These are phyloP conservation scores for Simmondsia chinensis DNA, from an alignment of 148 eudicot species.

Conservation along the genomic window DNA sequence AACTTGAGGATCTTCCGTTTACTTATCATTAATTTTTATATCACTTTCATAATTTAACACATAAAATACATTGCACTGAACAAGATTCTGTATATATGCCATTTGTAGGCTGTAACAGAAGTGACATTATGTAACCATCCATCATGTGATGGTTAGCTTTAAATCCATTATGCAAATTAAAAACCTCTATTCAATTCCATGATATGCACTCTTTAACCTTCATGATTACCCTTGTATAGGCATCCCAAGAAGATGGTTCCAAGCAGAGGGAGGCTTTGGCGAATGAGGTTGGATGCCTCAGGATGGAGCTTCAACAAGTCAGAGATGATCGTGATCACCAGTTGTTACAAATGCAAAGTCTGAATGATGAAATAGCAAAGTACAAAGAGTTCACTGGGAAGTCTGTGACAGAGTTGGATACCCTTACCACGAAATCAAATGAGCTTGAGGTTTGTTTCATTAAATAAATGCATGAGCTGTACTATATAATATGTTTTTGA, in stretches of 20 bases:
- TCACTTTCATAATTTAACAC: too few relatives aligned
- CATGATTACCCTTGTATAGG: slow-evolving; percentile 26
- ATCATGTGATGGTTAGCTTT: too few relatives aligned
- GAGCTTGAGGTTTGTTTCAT: slow-evolving; percentile 60
- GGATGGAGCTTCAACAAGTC: slow-evolving; percentile 63
- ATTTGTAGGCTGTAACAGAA: too few relatives aligned
- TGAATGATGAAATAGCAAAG: slow-evolving; percentile 52
- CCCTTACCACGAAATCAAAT: slow-evolving; percentile 39
- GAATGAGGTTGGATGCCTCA: slow-evolving; percentile 54
- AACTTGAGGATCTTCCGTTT: too few relatives aligned
- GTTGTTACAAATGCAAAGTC: slow-evolving; percentile 38
- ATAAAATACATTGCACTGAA: too few relatives aligned
- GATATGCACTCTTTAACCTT: too few relatives aligned
- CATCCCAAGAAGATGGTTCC: slow-evolving; percentile 57
- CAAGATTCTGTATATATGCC: too few relatives aligned
- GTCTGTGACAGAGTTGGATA: slow-evolving; percentile 55
- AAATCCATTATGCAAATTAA: too few relatives aligned
- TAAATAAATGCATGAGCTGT: neutral
- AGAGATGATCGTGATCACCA: slow-evolving; percentile 83
- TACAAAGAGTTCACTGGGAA: slow-evolving; percentile 56
- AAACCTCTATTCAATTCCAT: too few relatives aligned
- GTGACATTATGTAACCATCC: too few relatives aligned
- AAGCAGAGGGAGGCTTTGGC: slow-evolving; percentile 68
- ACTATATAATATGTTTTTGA: slow-evolving; percentile 1
- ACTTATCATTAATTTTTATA: too few relatives aligned